Evolutionary conservation across 441 rosid genomes (phyloP).

Genomic region (Syzygium syzygioides): DNA sequence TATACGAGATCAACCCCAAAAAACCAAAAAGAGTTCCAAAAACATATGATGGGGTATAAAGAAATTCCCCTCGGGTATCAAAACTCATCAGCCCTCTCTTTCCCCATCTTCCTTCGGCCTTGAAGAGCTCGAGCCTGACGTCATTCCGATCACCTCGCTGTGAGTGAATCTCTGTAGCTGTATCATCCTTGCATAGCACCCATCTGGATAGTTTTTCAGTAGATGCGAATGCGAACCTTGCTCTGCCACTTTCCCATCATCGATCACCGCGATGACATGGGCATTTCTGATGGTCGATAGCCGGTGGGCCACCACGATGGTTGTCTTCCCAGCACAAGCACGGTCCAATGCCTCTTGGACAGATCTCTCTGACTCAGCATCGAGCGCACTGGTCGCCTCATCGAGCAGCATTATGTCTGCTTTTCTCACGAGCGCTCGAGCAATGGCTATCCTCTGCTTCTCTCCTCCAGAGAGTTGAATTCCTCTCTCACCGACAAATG

Average conservation of each 20-base stretch:
- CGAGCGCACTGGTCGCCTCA: conserved; percentile 97
- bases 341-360: conserved; percentile 96
- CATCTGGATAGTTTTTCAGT: conserved; percentile 86
- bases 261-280: conserved; percentile 76
- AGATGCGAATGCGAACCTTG: conserved; percentile 95
- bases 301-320: conserved; percentile 88
- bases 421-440: conserved; percentile 79
- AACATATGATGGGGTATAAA: conserved; percentile 24
- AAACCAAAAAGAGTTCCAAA: conserved; percentile 15
- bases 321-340: conserved; percentile 83
- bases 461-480: conserved; percentile 96
- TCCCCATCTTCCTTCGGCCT: conserved; percentile 63
- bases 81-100: conserved; percentile 35
- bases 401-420: conserved; percentile 94
- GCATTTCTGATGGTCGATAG: conserved; percentile 89
- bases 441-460: conserved; percentile 90
- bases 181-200: conserved; percentile 88
- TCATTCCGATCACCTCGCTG: conserved; percentile 78
- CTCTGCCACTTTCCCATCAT: conserved; percentile 93
- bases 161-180: conserved; percentile 96
- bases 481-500: conserved; percentile 90
- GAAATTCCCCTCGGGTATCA: conserved; percentile 23
- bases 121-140: conserved; percentile 77
- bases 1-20: conserved; percentile 23
- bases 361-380: conserved; percentile 85